Percentiles rank a stretch among this genome's conserved stretches.
phyloP scores from a whole-genome alignment of 2,329 filamentous ascomycete genomes.

The Colletotrichum lentis region DNA sequence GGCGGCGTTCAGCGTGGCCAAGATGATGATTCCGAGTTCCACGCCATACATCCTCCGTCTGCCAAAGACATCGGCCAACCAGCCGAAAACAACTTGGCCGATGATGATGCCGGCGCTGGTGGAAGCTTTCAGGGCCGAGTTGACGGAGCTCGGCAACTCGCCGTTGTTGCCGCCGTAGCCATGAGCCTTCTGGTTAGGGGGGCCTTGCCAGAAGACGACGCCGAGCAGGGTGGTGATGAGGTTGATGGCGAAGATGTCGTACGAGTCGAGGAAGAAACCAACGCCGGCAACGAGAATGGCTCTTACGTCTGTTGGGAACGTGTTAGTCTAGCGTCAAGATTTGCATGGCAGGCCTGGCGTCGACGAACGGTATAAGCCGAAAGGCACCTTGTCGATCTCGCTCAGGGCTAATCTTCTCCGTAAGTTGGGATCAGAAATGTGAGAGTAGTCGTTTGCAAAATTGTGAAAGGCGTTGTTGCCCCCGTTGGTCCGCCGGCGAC shows the following conservation, averaged over 20 bases:
- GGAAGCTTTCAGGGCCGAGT: conserved; percentile 81
- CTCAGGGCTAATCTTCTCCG: conserved; percentile 77
- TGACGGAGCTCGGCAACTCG: conserved; percentile 68
- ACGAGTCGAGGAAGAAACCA: conserved; percentile 85
- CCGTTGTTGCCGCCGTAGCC: conserved; percentile 62
- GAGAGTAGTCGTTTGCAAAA: conserved; percentile 74
- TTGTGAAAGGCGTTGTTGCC: conserved; percentile 77
- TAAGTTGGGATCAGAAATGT: conserved; percentile 77
- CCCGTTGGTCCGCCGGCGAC: conserved; percentile 58
- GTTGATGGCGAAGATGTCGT: conserved; percentile 83
- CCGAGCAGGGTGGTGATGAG: conserved; percentile 76
- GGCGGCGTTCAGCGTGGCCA: conserved; percentile 73
- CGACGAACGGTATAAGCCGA: conserved; percentile 71
- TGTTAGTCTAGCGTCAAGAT: conserved; percentile 12
- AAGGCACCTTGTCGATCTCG: conserved; percentile 81
- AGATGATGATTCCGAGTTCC: conserved; percentile 76
- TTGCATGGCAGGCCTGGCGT: conserved; percentile 18
- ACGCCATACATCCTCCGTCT: conserved; percentile 85
- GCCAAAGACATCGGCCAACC: conserved; percentile 77
- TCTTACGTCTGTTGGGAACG: conserved; percentile 63
- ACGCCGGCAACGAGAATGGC: conserved; percentile 79
- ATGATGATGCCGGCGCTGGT: conserved; percentile 82
- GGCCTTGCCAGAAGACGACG: conserved; percentile 75
- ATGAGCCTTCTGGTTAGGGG: conserved; percentile 46
- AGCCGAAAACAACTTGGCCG: conserved; percentile 80